Evolutionary conservation across 2,329 filamentous ascomycete genomes (phyloP), one percentile per base, ranked within the genome.

Genomic region (Fusarium nematophilum): DNA sequence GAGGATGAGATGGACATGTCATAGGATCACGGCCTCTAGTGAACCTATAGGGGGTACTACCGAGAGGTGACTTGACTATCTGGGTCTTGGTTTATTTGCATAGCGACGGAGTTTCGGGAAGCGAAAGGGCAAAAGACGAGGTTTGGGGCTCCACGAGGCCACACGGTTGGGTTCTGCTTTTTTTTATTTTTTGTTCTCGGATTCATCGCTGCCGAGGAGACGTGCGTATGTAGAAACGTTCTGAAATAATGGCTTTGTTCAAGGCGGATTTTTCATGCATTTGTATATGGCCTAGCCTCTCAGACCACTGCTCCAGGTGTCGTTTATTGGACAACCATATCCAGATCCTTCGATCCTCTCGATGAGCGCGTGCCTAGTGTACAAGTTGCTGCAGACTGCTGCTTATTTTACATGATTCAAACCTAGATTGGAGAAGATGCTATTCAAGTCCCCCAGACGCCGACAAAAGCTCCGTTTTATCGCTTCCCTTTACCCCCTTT

Each of bases 1-100:
- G 76, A 72, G 30, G 78, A 79, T 17, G 78, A 77, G 21, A 83
- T 85, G 79, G 79, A 83, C 47, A 60, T 81, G 59, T 76, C 73
- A 39, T 78, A 72, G 61, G 34, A 53, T 14, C 23, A 23, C 14
- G 15, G 34, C 10, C 15, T 14, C n/a, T 23, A 7, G 6, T 23
- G n/a, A 18, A 38, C 17, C 13, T n/a, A 30, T n/a, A n/a, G n/a
- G 6, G 13, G 17, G 14, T 33, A 33, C 6, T 27, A 10, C 10
- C n/a, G 34, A 37, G 30, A 39, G 8, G 26, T 31, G 37, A 29
- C 7, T 15, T 44, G 5, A 29, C 15, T 50, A 11, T 6, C 33
- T 51, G 36, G 23, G 21, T 52, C 43, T 63, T 54, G 33, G 44
- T 43, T 57, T 47, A 42, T 63, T 66, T 66, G 68, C 65, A 70